Evolutionary conservation across 768 basidiomycete genomes (phyloP).

Genomic region (Xanthoconium stramineum): DNA sequence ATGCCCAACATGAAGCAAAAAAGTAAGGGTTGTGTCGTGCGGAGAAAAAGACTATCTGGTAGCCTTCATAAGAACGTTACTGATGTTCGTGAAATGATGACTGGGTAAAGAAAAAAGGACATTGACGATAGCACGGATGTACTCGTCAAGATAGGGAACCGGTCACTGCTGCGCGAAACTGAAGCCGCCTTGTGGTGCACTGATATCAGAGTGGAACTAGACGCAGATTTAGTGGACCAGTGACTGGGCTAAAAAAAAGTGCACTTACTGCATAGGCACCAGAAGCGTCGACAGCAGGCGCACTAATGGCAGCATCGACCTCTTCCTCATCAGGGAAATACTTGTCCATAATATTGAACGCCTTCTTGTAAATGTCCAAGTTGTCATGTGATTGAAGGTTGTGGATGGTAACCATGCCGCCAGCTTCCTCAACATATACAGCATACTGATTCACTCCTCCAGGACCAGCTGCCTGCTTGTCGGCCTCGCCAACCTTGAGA

Average conservation of each 20-base stretch:
- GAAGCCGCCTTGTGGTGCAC: slow-evolving; percentile 93
- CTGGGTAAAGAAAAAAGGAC: slow-evolving; percentile 10
- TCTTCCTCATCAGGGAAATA: slow-evolving; percentile 99
- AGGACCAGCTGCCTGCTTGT: slow-evolving; percentile 78
- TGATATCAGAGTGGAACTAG: slow-evolving; percentile 82
- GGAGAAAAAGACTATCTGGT: slow-evolving; percentile 10
- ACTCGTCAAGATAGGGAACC: slow-evolving; percentile 2
- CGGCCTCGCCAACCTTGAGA: slow-evolving; percentile 94
- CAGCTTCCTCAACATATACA: slow-evolving; percentile 92
- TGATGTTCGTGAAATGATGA: slow-evolving; percentile 22
- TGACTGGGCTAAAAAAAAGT: background rate
- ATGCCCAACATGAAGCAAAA: slow-evolving; percentile 23
- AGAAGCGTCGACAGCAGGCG: slow-evolving; percentile 69
- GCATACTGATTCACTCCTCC: slow-evolving; percentile 92
- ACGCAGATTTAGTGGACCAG: slow-evolving; percentile 6
- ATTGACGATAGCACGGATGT: background rate
- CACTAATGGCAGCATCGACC: slow-evolving; percentile 74
- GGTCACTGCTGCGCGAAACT: slow-evolving; percentile 73
- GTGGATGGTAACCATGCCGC: slow-evolving; percentile 98
- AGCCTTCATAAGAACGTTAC: slow-evolving; percentile 11
- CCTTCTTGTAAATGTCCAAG: slow-evolving; percentile 99
- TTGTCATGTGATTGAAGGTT: slow-evolving; percentile 99
- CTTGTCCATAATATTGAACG: slow-evolving; percentile 97
- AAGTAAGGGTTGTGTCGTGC: slow-evolving; percentile 12
- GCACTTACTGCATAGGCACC: slow-evolving; percentile 70